Evolutionary conservation across 1,139 yeast species (phyloP), one percentile per base, ranked within the genome.

Genomic region (Geotrichum europaeum): DNA sequence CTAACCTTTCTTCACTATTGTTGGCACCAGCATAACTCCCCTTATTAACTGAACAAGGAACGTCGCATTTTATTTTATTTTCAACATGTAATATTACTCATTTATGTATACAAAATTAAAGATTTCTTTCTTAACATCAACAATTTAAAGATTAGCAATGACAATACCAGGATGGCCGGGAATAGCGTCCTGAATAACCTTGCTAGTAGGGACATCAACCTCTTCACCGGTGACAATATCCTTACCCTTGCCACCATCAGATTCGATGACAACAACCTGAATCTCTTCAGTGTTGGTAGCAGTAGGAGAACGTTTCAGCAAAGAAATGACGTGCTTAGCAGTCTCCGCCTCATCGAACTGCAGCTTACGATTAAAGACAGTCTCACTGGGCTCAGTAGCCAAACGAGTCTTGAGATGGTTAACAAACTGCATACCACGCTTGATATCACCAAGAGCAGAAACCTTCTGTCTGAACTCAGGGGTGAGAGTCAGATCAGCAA

Each of bases 401-500:
- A 94, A 81, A 76, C 96, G 85, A 72, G 86, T 88, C 75, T 94
- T 90, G 74, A 94, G 79, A 67, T 84, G 79, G 65, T 94, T 86
- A 65, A 94, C 92, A 75, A 92, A 94, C 63, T 98, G 98, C 99
- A 95, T 94, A 64, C 96, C 98, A 68, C 96, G 86, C 81, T 91
- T 91, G 87, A 92, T 76, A 62, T 78, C 79, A 30, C 79, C 79
- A 15, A 76, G 67, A 66, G 74, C 72, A 59, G 76, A 69, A 24
- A 75, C 77, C 60, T 69, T 64, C 64, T 72, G 71, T 69, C 74
- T 72, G 70, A 75, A 71, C 22, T 73, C 76, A 12, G 75, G 72
- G 18, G 75, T 68, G 36, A 68, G 62, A 52, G 69, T 59, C 55
- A 64, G 59, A 55, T 65, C 61, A 57, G 87, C 94, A 71, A 87